These are phyloP conservation scores for Aspergillus sclerotioniger DNA, from an alignment of 495 filamentous ascomycete genomes.

Conservation along the genomic window DNA sequence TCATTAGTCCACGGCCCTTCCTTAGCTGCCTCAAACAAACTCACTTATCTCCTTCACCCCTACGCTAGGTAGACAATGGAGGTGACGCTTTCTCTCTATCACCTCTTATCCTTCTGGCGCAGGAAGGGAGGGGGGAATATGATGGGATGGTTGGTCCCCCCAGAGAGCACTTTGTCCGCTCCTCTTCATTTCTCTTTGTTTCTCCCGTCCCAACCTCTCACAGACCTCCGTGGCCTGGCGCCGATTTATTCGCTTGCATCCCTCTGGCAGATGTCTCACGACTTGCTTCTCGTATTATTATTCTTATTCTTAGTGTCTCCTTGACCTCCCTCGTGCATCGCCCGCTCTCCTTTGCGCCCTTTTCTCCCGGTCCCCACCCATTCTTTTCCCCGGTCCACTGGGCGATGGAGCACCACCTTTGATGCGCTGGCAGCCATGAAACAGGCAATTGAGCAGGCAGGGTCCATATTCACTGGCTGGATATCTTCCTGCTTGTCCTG, in stretches of 20 bases:
- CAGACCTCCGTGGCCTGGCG: not conserved
- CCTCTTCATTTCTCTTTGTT: constrained; percentile 5
- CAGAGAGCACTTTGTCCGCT: constrained; percentile 2
- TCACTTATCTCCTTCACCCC: no score
- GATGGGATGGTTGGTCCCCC: not conserved
- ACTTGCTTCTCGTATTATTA: constrained; percentile 15
- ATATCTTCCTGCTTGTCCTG: constrained; percentile 42
- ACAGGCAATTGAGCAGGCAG: constrained; percentile 43
- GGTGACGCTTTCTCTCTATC: no score
- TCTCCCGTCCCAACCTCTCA: not conserved
- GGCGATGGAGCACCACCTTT: constrained; percentile 32
- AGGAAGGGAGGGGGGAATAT: no score
- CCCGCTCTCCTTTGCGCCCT: constrained; percentile 5
- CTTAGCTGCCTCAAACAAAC: no score
- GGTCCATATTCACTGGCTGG: constrained; percentile 44
- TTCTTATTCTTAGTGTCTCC: not conserved
- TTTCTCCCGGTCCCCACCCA: not conserved
- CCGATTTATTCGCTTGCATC: not conserved
- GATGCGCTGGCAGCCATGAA: constrained; percentile 47
- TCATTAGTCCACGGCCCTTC: no score
- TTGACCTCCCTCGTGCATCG: not conserved
- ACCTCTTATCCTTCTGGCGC: no score
- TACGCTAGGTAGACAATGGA: no score
- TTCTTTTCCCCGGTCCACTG: not conserved
- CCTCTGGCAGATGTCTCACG: not conserved